Evolutionary conservation across 352 stramenopile species (phyloP), one percentile per base, ranked within the genome.

Genomic region (Peronospora destructor): DNA sequence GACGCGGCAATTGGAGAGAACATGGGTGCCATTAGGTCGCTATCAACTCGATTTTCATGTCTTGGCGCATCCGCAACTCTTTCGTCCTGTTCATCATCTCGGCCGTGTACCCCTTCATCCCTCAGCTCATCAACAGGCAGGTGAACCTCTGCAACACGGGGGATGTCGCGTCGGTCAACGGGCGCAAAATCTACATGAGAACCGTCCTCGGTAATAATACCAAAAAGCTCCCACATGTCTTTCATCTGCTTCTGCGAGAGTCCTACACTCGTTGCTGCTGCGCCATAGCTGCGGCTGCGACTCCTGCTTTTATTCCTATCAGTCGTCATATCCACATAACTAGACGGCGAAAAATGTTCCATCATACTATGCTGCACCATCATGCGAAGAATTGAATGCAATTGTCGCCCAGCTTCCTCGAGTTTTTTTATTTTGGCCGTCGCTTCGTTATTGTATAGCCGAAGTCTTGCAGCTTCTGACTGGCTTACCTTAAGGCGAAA

Each of bases 331-430:
- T 69, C 56, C 25, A 43, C 53, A 33, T 49, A 56, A 29, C 35
- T 57, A 4, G 50, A 49, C 14, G 46, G 36, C 2, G 54, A 51
- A 37, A 90, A 86, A 21, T 87, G 72, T 21, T 90, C 76, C 13
- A 73, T 61, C 48, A 84, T 85, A 41, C 50, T 69, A 36, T 90
- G 76, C 34, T 87, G 68, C 26, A 87, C 79, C 66, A 90, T 78
- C 28, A 66, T 56, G 6, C 75, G 70, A 12, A 90, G 45, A 19
- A 87, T 71, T 8, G 58, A 71, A 48, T 84, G 66, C 34, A 87
- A 44, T 37, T 87, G 71, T 14, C 61, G 66, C 0, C 76, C 76
- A 13, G 78, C 69, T 12, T 80, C 65, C 60, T 90, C 78, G 7
- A 90, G 48, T 26, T 73, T 72, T 36, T 67, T 78, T 48, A 90